Evolutionary conservation across 768 basidiomycete species (phyloP), one percentile per base, ranked within the genome.

Genomic region (Sarcodon sp.): DNA sequence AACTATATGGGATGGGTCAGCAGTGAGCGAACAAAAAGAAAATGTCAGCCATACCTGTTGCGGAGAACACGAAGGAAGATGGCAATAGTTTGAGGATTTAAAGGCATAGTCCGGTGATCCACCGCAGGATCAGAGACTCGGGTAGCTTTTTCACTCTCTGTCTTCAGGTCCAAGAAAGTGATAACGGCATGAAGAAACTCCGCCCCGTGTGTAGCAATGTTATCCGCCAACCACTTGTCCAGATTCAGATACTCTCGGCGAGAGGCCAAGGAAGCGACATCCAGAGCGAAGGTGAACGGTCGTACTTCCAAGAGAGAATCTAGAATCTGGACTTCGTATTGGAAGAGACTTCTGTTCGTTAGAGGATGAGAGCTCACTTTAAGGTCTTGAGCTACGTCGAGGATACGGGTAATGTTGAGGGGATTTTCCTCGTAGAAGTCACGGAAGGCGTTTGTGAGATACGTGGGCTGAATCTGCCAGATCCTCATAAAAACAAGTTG

Each of bases 401-500:
- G 69, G 43, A 99, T 92, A 35, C 92, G 75, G 12, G 90, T 91
- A 47, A 98, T 89, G 60, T 98, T 96, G 47, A 92, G 74, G 36
- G 89, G 87, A 52, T 81, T 89, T 57, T 93, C 90, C 44, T 83
- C 77, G 64, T 98, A 96, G 60, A 91, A 93, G 53, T 91, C 88
- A 32, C 84, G 79, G 65, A 98, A 86, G 6, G 90, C 89, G 48
- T 81, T 76, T 4, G 90, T 83, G 45, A 98, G 76, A 61, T 92
- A 88, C 0, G 80, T 69, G 0, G 87, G 87, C 57, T 91, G 79
- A 38, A 88, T 83, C 58, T 93, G 88, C 86, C 89, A 93, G 48
- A 99, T 80, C 44, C 91, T 78, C 80, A 94, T 91, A 69, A 98
- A 97, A 49, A 97, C 92, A 8, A 99, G 77, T 55, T 96, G 90